Evolutionary conservation across 2,329 filamentous ascomycete genomes (phyloP).

Genomic region (Colletotrichum magnum): DNA sequence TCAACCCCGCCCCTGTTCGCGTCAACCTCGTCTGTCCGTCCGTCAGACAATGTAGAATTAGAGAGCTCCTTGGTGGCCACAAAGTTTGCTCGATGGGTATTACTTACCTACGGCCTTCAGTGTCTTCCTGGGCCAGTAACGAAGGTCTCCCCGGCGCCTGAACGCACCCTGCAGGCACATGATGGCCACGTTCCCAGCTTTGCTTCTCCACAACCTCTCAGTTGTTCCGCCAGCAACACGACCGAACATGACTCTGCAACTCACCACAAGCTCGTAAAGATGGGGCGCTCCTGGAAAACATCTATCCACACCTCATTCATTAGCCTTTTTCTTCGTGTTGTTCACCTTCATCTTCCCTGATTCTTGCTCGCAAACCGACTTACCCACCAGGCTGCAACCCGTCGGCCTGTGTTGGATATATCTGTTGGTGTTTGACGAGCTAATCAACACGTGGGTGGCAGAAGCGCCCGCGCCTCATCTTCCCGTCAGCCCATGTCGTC

Average conservation of each 20-base stretch:
- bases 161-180: constrained; percentile 2
- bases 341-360: background rate
- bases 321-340: constrained; percentile 12
- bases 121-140: constrained; percentile 9
- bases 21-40: background rate
- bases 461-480: constrained; percentile 15
- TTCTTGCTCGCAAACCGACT: constrained; percentile 9
- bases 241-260: constrained; percentile 34
- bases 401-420: constrained; percentile 21
- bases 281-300: constrained; percentile 27
- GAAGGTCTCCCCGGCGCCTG: background rate
- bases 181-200: background rate
- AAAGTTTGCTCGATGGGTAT: constrained; percentile 7
- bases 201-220: constrained; percentile 14
- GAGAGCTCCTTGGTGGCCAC: background rate
- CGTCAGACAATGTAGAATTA: background rate
- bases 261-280: constrained; percentile 30
- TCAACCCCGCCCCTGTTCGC: background rate
- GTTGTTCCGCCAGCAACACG: constrained; percentile 20
- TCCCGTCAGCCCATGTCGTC: constrained; percentile 2
- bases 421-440: constrained; percentile 11
- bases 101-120: background rate
- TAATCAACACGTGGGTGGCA: constrained; percentile 26
- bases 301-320: constrained; percentile 32
- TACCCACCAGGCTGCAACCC: constrained; percentile 9